Evolutionary conservation across 306 rosid species (phyloP).

Genomic region (Acacia melanoxylon): DNA sequence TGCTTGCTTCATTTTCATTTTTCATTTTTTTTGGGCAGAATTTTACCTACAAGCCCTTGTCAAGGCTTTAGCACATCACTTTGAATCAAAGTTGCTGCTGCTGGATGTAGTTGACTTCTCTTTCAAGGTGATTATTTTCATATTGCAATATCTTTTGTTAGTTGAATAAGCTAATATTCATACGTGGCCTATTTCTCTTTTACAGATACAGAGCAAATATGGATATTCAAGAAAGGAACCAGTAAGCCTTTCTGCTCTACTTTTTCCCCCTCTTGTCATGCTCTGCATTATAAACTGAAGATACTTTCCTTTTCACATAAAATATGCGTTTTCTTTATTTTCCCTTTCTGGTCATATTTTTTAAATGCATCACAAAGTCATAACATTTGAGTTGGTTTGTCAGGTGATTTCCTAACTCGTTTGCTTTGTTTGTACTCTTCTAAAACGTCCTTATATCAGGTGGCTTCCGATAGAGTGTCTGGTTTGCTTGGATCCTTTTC

Average conservation of each 20-base stretch:
- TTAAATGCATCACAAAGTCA: background rate
- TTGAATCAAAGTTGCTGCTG: background rate
- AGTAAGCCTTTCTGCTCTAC: constrained; percentile 35
- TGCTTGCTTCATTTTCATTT: background rate
- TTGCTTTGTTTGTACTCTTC: background rate
- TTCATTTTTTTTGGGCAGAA: background rate
- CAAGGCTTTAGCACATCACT: background rate
- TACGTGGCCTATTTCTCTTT: background rate
- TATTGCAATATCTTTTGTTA: background rate
- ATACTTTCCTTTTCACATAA: background rate
- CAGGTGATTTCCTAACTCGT: background rate
- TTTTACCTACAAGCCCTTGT: background rate
- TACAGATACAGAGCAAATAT: constrained; percentile 57
- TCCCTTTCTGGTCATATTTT: background rate
- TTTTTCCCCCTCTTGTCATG: background rate
- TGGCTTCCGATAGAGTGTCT: background rate
- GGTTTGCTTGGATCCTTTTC: background rate
- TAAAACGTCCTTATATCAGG: background rate
- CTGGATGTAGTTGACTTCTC: background rate
- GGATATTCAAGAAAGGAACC: constrained; percentile 55
- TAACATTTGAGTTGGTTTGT: background rate
- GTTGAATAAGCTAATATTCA: background rate
- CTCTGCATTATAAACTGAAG: background rate
- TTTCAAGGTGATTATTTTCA: background rate
- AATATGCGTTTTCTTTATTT: background rate